Conservation (phyloP, 225 moss, liverwort and hornwort species). For the Physcomitrellopsis africana region DNA sequence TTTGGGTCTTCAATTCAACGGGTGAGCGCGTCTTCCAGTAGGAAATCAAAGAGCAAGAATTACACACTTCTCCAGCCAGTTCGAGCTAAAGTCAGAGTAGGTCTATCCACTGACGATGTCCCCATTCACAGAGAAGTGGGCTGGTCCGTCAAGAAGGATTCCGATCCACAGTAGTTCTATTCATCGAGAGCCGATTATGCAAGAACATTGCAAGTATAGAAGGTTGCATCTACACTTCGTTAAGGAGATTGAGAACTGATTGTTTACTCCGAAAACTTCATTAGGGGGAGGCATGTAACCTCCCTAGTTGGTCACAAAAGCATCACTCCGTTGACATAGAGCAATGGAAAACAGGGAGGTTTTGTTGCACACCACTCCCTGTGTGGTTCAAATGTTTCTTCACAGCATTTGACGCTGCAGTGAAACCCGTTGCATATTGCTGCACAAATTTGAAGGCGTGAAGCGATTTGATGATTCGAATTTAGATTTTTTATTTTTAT, state of each 20-base stretch:
- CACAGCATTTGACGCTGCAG: not conserved
- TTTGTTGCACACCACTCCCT: conserved; percentile 16
- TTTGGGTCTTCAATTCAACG: conserved; percentile 71
- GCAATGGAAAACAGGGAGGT: not conserved
- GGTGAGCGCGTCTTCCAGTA: conserved; percentile 73
- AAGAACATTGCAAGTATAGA: not conserved
- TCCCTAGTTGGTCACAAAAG: conserved; percentile 4
- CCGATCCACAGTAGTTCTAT: conserved; percentile 7
- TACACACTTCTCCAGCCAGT: conserved; percentile 1
- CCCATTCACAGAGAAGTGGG: not conserved
- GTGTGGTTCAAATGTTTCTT: not conserved
- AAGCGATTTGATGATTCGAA: not conserved
- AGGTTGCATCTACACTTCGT: not conserved
- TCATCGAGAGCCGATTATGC: not conserved
- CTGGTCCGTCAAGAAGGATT: not conserved
- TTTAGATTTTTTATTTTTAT: not conserved
- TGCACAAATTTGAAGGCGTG: not conserved
- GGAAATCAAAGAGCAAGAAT: conserved; percentile 1
- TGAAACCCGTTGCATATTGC: not conserved
- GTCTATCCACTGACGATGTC: not conserved
- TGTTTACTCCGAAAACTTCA: not conserved
- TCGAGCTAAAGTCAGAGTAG: not conserved
- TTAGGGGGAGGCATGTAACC: not conserved
- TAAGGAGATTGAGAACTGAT: not conserved
- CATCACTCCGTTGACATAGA: too few relatives aligned